phyloP scores from a whole-genome alignment of 2,329 filamentous ascomycete genomes.

The Trichoderma aggressivum region DNA sequence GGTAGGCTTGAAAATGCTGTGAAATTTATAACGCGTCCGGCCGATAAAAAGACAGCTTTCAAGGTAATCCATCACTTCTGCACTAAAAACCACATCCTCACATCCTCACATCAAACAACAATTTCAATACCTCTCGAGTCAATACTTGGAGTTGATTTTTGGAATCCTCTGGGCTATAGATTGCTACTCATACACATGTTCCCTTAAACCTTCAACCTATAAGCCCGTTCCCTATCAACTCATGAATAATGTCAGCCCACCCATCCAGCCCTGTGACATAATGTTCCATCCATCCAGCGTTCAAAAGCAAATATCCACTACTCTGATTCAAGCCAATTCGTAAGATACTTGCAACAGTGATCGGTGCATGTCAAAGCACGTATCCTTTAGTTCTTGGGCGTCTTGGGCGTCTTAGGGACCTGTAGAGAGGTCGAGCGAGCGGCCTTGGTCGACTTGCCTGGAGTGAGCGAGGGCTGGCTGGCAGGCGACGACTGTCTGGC shows the following conservation, averaged over 20 bases:
- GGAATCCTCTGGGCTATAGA: background rate
- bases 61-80: background rate
- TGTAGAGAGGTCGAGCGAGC: background rate
- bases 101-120: background rate
- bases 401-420: background rate
- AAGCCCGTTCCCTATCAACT: background rate
- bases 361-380: background rate
- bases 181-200: slow-evolving; percentile 1
- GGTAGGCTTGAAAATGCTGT: background rate
- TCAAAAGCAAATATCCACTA: background rate
- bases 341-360: background rate
- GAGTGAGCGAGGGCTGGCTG: background rate
- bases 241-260: slow-evolving; percentile 3
- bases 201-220: background rate
- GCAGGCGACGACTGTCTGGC: background rate
- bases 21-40: background rate
- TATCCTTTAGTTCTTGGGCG: background rate
- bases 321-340: background rate
- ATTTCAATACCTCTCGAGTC: background rate
- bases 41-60: too few species aligned
- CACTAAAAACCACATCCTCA: background rate
- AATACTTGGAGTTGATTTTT: background rate
- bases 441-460: background rate
- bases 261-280: slow-evolving; percentile 7
- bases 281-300: background rate